Evolutionary conservation across 2,329 filamentous ascomycete species (phyloP), one percentile per base, ranked within the genome.

Genomic region (Westerdykella ornata): DNA sequence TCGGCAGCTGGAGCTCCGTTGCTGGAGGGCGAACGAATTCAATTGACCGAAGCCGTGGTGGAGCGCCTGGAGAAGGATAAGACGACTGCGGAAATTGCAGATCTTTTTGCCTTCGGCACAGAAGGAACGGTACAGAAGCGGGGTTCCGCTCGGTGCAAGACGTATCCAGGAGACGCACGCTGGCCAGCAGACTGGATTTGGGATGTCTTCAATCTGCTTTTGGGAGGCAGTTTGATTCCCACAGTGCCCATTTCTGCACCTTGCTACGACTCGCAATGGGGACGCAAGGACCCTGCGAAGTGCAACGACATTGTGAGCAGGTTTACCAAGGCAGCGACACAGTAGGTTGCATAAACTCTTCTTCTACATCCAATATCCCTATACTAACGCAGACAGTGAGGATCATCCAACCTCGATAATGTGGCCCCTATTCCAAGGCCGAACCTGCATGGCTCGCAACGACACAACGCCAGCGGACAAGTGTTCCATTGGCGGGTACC

Each of bases 61-160:
- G 33, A 39, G 12, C 15, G 14, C 12, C 30, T 42, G 18, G 34
- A 30, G 5, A 31, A 34, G 11, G 39, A 46, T 4, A 41, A 46
- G 13, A 41, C 54, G 9, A 33, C 29, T 13, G 44, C 52, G 1
- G 39, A 56, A 17, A 54, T 54, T 39, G 56, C 54, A 16, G 46
- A 51, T 5, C 44, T 57, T 1, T 56, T 42, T 69, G 72, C 36
- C 60, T 76, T 62, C 26, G 57, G 43, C 12, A 50, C 18, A 11
- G 22, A 43, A 49, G 3, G 48, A 37, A n/a, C 5, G 41, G 20
- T 42, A 37, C 26, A 47, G 49, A 18, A 46, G 48, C 9, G 35
- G 14, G 16, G 15, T 14, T 43, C 22, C 47, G 45, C 8, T 8
- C 48, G 45, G 5, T 60, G 59, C 50, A 62, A 60, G 42, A 57